Evolutionary conservation across 306 rosid genomes (phyloP), one percentile per base, ranked within the genome.

Genomic region (Crotalaria pallida): DNA sequence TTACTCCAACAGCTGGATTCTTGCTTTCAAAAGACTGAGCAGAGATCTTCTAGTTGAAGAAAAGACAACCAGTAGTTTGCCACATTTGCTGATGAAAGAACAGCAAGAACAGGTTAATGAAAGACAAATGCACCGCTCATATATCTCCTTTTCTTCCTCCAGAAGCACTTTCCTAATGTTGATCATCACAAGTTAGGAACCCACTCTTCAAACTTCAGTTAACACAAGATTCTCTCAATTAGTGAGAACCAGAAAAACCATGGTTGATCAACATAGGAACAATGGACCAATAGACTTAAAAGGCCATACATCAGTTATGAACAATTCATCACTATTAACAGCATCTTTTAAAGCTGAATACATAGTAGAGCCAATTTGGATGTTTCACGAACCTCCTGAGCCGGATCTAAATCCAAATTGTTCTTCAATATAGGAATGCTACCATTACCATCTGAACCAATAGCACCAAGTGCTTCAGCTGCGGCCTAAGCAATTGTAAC

Each of bases 391-490:
- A 94, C 99, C 84, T 94, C 99, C 82, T 84, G 86, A 18, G 99
- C 96, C 0, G 99, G 97, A 87, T 94, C 99, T 6, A 16, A 75
- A 45, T 68, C 84, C 82, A 91, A 68, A 49, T 97, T 89, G 58
- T 61, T 77, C 81, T 85, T 84, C 75, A 94, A 70, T 11, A 79
- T 41, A 61, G 88, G 76, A 81, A 88, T 45, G 72, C n/a, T n/a
- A n/a, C n/a, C n/a, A n/a, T 86, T 91, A 68, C 82, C 73, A 75
- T 83, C 89, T 40, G 80, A 79, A 66, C 97, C 97, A 75, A 94
- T 91, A 65, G 97, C 99, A 60, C 99, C 99, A 26, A 94, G 89
- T 66, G 99, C 96, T 82, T 94, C 99, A 10, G 99, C 99, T 22
- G 99, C n/a, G n/a, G n/a, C 99, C 98, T 93, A 73, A 10, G 33